Evolutionary conservation across 768 basidiomycete genomes (phyloP).

Genomic region (Lactarius quietus): DNA sequence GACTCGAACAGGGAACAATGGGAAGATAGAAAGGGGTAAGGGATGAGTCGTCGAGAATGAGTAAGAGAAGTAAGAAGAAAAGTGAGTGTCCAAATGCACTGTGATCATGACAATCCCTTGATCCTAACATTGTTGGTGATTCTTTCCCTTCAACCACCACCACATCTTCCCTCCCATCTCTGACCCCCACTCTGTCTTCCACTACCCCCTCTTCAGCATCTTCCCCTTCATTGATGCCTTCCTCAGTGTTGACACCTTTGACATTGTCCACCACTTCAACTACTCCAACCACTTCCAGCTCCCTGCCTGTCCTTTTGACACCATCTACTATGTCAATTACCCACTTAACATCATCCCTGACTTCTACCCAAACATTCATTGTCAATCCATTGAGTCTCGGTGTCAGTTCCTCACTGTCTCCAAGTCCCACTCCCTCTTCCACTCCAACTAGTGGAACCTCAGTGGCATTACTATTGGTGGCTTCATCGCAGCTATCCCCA

Average conservation of each 20-base stretch:
- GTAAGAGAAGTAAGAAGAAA: too few relatives aligned
- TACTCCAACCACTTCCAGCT: neutral
- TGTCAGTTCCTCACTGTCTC: slow-evolving; percentile 6
- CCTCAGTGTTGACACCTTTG: neutral
- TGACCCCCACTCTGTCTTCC: neutral
- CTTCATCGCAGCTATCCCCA: slow-evolving; percentile 36
- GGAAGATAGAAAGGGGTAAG: too few relatives aligned
- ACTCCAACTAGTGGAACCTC: slow-evolving; percentile 14
- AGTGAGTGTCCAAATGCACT: too few relatives aligned
- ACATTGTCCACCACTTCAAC: neutral
- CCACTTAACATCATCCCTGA: neutral
- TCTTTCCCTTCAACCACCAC: neutral
- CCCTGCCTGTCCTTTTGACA: neutral
- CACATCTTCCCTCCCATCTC: neutral
- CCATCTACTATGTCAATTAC: neutral
- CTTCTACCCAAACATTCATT: slow-evolving; percentile 7
- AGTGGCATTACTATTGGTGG: slow-evolving; percentile 35
- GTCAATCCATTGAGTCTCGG: neutral
- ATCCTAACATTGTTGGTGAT: neutral
- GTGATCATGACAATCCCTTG: too few relatives aligned
- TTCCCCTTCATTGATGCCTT: neutral
- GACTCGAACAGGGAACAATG: too few relatives aligned
- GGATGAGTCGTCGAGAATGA: too few relatives aligned
- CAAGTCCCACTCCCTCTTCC: slow-evolving; percentile 10
- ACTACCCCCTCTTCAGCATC: neutral